These are phyloP conservation scores for Cinchona pubescens DNA, from an alignment of 257 asterid species.

Conservation along the genomic window DNA sequence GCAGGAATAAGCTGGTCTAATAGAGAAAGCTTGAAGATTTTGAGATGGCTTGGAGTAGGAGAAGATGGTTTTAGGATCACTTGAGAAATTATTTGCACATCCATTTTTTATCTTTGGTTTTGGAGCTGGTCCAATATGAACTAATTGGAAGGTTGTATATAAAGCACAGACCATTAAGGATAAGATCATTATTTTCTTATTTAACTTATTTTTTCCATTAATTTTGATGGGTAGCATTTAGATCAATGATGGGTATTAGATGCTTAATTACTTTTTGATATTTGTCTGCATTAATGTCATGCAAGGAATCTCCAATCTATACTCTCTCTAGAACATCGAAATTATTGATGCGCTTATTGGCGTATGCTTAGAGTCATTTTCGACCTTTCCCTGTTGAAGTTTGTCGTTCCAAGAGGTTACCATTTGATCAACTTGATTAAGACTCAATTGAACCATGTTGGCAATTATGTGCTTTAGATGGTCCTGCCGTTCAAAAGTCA, in stretches of 20 bases:
- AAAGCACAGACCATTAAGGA: background rate
- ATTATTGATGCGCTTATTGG: background rate
- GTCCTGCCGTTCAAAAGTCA: slow-evolving; percentile 8
- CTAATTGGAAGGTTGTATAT: background rate
- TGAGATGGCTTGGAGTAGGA: slow-evolving; percentile 66
- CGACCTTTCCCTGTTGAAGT: background rate
- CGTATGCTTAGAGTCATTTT: slow-evolving; percentile 18
- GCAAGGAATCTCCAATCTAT: slow-evolving; percentile 16
- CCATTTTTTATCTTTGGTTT: slow-evolving; percentile 23
- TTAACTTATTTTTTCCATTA: too few species aligned
- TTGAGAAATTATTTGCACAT: slow-evolving; percentile 39
- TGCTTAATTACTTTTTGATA: background rate
- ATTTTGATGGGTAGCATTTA: background rate
- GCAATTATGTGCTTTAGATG: background rate
- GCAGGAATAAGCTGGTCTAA: slow-evolving; percentile 77
- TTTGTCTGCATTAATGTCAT: slow-evolving; percentile 9
- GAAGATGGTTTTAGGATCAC: slow-evolving; percentile 56
- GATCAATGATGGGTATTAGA: background rate
- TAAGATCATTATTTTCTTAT: background rate
- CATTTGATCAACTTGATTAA: slow-evolving; percentile 4
- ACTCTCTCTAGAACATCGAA: slow-evolving; percentile 1
- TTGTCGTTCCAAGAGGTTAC: background rate
- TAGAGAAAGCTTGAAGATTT: slow-evolving; percentile 41
- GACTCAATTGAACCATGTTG: background rate
- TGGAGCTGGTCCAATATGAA: background rate